Conservation (phyloP, 176 grass and related monocot species). For the Paspalum vaginatum region DNA sequence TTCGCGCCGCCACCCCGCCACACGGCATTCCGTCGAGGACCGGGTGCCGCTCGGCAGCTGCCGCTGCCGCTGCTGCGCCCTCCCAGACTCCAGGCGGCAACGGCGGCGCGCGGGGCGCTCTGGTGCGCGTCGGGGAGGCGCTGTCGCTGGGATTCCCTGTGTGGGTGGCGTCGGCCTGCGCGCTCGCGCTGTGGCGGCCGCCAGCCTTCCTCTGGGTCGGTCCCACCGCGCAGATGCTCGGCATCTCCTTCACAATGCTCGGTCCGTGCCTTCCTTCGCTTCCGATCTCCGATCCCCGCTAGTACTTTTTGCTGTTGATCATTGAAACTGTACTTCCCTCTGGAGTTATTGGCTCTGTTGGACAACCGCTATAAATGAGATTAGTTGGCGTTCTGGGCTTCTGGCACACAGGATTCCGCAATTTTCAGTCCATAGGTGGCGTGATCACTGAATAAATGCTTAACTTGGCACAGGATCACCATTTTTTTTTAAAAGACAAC, state of each 20-base stretch:
- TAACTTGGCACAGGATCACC: background rate
- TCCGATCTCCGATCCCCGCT: background rate
- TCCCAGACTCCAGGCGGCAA: background rate
- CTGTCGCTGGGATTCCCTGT: slow-evolving; percentile 81
- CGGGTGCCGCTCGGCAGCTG: slow-evolving; percentile 14
- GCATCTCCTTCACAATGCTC: slow-evolving; percentile 83
- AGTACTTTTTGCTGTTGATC: background rate
- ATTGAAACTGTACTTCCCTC: background rate
- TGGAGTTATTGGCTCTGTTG: background rate
- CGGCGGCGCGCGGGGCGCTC: background rate
- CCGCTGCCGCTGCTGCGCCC: slow-evolving; percentile 30
- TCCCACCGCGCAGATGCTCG: slow-evolving; percentile 56
- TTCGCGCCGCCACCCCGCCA: background rate
- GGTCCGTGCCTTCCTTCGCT: slow-evolving; percentile 34
- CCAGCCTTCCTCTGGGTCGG: slow-evolving; percentile 72
- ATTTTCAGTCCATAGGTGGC: no score
- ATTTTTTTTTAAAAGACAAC: background rate
- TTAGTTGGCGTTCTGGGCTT: background rate
- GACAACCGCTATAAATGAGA: background rate
- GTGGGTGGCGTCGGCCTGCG: slow-evolving; percentile 72
- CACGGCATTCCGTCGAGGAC: slow-evolving; percentile 8
- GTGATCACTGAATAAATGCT: background rate
- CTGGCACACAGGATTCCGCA: background rate
- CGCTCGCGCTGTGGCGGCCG: slow-evolving; percentile 68
- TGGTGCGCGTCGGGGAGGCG: slow-evolving; percentile 63